A percentile compares a stretch with the other conserved stretches of the same genome.
Conservation (phyloP, 2,329 filamentous ascomycete genomes). For the Fusarium torreyae region DNA sequence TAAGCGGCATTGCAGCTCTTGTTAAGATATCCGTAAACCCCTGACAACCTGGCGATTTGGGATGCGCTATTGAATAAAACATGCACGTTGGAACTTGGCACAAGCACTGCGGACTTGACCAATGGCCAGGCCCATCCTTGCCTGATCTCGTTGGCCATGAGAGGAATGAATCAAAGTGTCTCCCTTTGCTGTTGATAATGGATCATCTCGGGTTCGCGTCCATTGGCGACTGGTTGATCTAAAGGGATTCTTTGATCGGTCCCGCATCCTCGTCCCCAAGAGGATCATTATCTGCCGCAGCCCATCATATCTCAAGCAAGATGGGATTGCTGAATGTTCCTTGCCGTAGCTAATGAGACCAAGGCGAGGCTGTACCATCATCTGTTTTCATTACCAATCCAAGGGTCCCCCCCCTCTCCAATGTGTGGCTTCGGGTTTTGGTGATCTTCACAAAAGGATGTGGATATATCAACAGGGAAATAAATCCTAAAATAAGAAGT, state of each 20-base stretch:
- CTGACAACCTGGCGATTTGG: slow-evolving; percentile 24
- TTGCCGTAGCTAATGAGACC: slow-evolving; percentile 20
- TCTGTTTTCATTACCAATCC: slow-evolving; percentile 15
- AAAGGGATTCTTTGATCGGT: slow-evolving; percentile 7
- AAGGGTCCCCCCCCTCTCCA: slow-evolving; percentile 12
- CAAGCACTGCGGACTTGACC: slow-evolving; percentile 6
- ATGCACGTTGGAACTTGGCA: slow-evolving; percentile 21
- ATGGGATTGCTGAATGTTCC: slow-evolving; percentile 9
- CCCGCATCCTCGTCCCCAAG: not conserved
- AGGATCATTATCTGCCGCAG: slow-evolving; percentile 17
- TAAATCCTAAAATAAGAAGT: not conserved
- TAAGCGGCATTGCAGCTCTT: slow-evolving; percentile 5
- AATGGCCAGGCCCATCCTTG: slow-evolving; percentile 20
- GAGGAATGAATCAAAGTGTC: slow-evolving; percentile 26
- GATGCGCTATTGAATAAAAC: slow-evolving; percentile 10
- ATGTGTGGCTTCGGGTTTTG: slow-evolving; percentile 4
- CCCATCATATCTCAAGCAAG: slow-evolving; percentile 19
- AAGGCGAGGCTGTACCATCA: slow-evolving; percentile 2
- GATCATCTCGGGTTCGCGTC: slow-evolving; percentile 26
- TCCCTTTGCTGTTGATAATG: slow-evolving; percentile 23
- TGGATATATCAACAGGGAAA: slow-evolving; percentile 6
- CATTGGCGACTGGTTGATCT: slow-evolving; percentile 12
- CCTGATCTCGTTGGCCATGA: slow-evolving; percentile 2
- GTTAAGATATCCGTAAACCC: slow-evolving; percentile 7
- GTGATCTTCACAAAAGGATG: slow-evolving; percentile 13